These are phyloP conservation scores for Babesia sp. DNA, from an alignment of 169 alveolate species.

Conservation along the genomic window DNA sequence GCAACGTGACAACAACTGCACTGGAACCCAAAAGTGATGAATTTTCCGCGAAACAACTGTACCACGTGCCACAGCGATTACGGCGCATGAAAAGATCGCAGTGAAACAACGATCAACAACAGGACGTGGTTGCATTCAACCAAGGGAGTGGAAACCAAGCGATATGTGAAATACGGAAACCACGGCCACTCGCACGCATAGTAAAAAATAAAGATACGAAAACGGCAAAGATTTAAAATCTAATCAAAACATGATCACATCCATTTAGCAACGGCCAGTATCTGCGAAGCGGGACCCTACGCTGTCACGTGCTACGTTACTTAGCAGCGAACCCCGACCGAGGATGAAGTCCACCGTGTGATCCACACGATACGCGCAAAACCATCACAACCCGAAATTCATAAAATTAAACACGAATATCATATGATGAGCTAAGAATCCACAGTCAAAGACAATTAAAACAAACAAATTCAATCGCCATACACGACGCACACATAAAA, in stretches of 20 bases:
- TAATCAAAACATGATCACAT: too few relatives aligned
- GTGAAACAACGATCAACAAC: neutral
- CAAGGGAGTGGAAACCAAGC: neutral
- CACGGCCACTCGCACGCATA: neutral
- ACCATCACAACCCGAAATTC: too few relatives aligned
- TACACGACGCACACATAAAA: neutral
- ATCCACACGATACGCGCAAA: too few relatives aligned
- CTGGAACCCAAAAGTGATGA: neutral
- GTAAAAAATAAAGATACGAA: too few relatives aligned
- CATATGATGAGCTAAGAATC: neutral
- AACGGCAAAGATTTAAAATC: too few relatives aligned
- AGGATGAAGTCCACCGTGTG: too few relatives aligned
- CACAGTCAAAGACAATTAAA: neutral
- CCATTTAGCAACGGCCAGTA: too few relatives aligned
- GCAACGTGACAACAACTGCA: neutral
- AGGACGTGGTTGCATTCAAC: neutral
- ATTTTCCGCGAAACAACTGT: neutral
- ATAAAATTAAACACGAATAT: too few relatives aligned
- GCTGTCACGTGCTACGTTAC: too few relatives aligned
- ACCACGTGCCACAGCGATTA: slow-evolving; percentile 4
- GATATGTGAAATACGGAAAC: neutral
- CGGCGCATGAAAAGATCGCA: slow-evolving; percentile 11
- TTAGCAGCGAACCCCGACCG: too few relatives aligned
- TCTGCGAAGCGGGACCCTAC: too few relatives aligned
- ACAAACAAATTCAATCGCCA: neutral